Conservation (phyloP, 2,329 filamentous ascomycete genomes). For the Aspergillus pseudoviridinutans region DNA sequence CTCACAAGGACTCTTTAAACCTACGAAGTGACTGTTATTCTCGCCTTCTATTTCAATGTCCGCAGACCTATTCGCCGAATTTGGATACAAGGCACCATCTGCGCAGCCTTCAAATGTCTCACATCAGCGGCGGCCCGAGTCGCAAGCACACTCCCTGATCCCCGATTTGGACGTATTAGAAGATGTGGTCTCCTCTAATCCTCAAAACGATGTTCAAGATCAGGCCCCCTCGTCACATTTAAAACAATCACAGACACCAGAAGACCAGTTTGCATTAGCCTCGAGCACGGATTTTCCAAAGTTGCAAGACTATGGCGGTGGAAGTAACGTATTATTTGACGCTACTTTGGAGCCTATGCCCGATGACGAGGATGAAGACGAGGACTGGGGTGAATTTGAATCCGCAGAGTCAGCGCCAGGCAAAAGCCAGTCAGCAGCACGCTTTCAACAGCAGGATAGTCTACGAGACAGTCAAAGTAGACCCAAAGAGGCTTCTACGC, state of each 20-base stretch:
- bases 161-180: slow-evolving; percentile 19
- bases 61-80: slow-evolving; percentile 52
- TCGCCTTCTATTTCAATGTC: slow-evolving; percentile 41
- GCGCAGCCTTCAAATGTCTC: slow-evolving; percentile 11
- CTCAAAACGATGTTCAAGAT: slow-evolving; percentile 2
- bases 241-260: not conserved
- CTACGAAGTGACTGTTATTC: slow-evolving; percentile 1
- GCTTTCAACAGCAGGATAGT: not conserved
- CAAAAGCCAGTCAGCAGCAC: slow-evolving; percentile 2
- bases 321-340: slow-evolving; percentile 61
- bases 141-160: slow-evolving; percentile 19
- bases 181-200: slow-evolving; percentile 12
- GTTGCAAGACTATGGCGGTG: slow-evolving; percentile 22
- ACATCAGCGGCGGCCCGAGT: slow-evolving; percentile 6
- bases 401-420: slow-evolving; percentile 23
- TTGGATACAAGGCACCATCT: slow-evolving; percentile 31
- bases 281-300: slow-evolving; percentile 11
- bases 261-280: slow-evolving; percentile 7
- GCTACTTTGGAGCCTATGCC: slow-evolving; percentile 37
- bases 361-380: slow-evolving; percentile 29
- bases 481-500: not conserved
- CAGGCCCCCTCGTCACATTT: not conserved
- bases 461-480: not conserved
- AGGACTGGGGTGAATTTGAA: slow-evolving; percentile 47
- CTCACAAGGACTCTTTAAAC: not conserved